phyloP scores from a whole-genome alignment of 768 basidiomycete genomes.

The Psilocybe subaeruginosa region DNA sequence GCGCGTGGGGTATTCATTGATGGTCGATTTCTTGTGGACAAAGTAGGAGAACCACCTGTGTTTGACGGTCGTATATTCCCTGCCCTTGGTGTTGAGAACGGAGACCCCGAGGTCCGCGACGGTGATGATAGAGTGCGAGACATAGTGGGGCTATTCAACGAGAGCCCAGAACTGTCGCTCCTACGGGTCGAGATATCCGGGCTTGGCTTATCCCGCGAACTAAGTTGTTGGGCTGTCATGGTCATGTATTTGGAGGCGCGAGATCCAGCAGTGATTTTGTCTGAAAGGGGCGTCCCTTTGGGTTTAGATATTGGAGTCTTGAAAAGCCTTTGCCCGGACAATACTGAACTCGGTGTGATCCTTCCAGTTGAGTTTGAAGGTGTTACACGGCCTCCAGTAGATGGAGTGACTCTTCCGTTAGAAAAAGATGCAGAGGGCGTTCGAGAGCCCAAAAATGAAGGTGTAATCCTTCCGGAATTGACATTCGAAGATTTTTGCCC shows the following conservation, averaged over 20 bases:
- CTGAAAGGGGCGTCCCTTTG: slow-evolving; percentile 31
- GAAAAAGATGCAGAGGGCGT: slow-evolving; percentile 39
- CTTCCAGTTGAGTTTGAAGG: slow-evolving; percentile 43
- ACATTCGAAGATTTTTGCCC: slow-evolving; percentile 43
- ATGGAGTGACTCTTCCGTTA: slow-evolving; percentile 43
- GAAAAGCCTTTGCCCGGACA: slow-evolving; percentile 33
- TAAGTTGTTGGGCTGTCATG: slow-evolving; percentile 84
- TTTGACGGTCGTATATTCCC: slow-evolving; percentile 25
- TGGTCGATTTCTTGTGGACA: slow-evolving; percentile 37
- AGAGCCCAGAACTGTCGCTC: background rate
- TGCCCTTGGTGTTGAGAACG: slow-evolving; percentile 72
- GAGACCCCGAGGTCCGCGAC: slow-evolving; percentile 56
- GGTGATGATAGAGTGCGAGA: slow-evolving; percentile 42
- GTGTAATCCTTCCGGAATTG: slow-evolving; percentile 52
- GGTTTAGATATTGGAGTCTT: slow-evolving; percentile 36
- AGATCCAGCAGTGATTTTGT: slow-evolving; percentile 77
- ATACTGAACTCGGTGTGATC: slow-evolving; percentile 39
- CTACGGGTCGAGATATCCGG: slow-evolving; percentile 34
- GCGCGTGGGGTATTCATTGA: slow-evolving; percentile 62
- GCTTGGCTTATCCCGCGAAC: slow-evolving; percentile 40
- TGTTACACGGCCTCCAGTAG: slow-evolving; percentile 51
- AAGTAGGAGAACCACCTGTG: slow-evolving; percentile 36
- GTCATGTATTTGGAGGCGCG: slow-evolving; percentile 83
- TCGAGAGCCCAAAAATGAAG: slow-evolving; percentile 42
- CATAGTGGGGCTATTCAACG: slow-evolving; percentile 30